Evolutionary conservation across 2,329 filamentous ascomycete genomes (phyloP), one percentile per base, ranked within the genome.

Genomic region (Nemania serpens): DNA sequence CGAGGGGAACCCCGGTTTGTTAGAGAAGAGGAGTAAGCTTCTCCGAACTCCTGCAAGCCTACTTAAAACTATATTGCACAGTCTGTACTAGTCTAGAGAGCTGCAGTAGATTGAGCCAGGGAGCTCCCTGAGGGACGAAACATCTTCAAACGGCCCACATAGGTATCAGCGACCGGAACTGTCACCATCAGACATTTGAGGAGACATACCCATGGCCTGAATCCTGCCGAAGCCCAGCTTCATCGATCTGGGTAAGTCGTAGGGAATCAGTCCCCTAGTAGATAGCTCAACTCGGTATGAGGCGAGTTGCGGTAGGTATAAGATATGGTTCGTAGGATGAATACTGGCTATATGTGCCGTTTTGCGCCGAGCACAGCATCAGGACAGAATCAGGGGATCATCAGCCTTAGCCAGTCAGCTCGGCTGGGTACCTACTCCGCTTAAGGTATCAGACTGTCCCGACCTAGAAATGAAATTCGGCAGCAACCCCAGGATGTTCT

Each of bases 71-170:
- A 12, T 34, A 48, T 7, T 6, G 7, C 34, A 36, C 34, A 36
- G 34, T 36, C 6, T 36, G 3, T 39, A 10, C 22, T 17, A 47
- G 25, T 2, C 22, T n/a, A 17, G 9, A 4, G 2, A 36, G 46
- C n/a, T 17, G 17, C 18, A 17, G 25, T 17, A 29, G 29, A 36
- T 13, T n/a, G n/a, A 49, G 56, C 51, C 45, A 63, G 52, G 37
- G 39, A n/a, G 22, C 34, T 49, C 47, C 29, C 45, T n/a, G 11
- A 52, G 37, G 46, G 57, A 50, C 58, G 61, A 63, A 63, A 63
- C 61, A 61, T 54, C 53, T 60, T 60, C 58, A 63, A 60, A 63
- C 57, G 61, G 51, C 57, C 61, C 57, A 60, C 61, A 57, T 46
- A 7, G 25, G 25, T 29, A 60, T 60, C 48, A 43, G 61, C 57